Base-by-base conservation (phyloP, 768 basidiomycete genomes). In the Suillus americanus region DNA sequence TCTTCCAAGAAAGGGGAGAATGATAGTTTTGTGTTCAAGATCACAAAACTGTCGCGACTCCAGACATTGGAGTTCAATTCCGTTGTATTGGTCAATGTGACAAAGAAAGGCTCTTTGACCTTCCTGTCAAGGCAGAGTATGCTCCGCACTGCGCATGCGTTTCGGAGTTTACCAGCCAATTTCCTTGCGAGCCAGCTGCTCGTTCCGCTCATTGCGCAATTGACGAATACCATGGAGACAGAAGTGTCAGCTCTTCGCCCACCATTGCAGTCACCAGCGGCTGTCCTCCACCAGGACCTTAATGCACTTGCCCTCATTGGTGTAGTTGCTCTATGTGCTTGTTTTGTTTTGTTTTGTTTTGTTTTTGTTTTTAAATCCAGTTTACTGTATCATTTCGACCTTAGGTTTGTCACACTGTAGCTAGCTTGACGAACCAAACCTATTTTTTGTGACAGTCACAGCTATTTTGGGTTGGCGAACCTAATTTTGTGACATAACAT, bases 1-100 rank as follows among this genome's bases (percentile, higher is more conserved):
- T 35, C 41, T 3, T 64, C 63, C 3, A 50, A 66, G 28, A 23
- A 55, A 48, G 63, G 63, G 3, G 69, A 70, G 41, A 59, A 72
- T 13, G 78, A 79, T 53, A 20, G 57, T 16, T 79, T 79, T 63
- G 66, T 63, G 0, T 78, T 77, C 65, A 50, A 57, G 5, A 74
- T 77, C 53, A 75, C 70, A 25, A 76, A 73, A 35, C 71, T 79
- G 37, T 46, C 66, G 3, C 35, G n/a, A 56, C 41, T 40, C 7
- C 59, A 66, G 30, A 66, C 65, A 8, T 43, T 48, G 62, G 35
- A 18, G 10, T 37, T 66, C 30, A 66, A 66, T 46, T n/a, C 4
- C 18, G 50, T 66, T 45, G 25, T 66, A 33, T 63, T 66, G 2
- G 38, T 25, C 33, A 64, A 66, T 28, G 25, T 66, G 8, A 7